Conservation (phyloP, 371 early-diverging fungal genomes). For the Sporodiniella umbellata region DNA sequence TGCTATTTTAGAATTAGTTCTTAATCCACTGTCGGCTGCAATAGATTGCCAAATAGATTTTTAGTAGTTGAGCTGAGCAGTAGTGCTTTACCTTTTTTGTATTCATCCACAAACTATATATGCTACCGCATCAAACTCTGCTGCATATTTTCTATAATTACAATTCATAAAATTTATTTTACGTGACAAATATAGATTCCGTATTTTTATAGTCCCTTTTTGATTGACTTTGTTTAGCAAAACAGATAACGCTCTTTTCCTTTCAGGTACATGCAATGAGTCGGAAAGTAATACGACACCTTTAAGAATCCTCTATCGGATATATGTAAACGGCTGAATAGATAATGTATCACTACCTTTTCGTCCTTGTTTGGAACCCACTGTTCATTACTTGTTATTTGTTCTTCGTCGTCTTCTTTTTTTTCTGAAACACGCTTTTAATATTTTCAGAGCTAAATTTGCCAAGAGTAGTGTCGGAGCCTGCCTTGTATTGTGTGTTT, state of each 20-base stretch:
- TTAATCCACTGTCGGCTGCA: too few species aligned
- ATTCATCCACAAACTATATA: conserved; percentile 17
- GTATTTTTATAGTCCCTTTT: conserved; percentile 10
- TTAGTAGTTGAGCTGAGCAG: conserved; percentile 11
- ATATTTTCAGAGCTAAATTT: conserved; percentile 13
- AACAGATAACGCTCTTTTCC: conserved; percentile 11
- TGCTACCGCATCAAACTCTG: conserved; percentile 7
- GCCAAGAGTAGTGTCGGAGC: conserved; percentile 11
- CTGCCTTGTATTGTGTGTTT: conserved; percentile 7
- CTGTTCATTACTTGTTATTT: conserved; percentile 7
- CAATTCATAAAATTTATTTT: conserved; percentile 12
- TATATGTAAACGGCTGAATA: conserved; percentile 10
- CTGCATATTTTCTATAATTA: conserved; percentile 12
- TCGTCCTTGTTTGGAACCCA: neutral
- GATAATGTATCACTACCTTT: conserved; percentile 8
- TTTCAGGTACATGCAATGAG: conserved; percentile 14
- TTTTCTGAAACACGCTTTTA: conserved; percentile 9
- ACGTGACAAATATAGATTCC: conserved; percentile 14
- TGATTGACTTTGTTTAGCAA: conserved; percentile 16
- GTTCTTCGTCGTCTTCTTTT: conserved; percentile 8
- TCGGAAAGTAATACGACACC: conserved; percentile 10
- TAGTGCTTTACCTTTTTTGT: conserved; percentile 13
- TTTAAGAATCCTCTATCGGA: conserved; percentile 19
- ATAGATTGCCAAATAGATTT: too few species aligned
- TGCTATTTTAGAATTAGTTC: too few species aligned